phyloP scores from a whole-genome alignment of 2,329 filamentous ascomycete genomes.

The Mariannaea elegans region DNA sequence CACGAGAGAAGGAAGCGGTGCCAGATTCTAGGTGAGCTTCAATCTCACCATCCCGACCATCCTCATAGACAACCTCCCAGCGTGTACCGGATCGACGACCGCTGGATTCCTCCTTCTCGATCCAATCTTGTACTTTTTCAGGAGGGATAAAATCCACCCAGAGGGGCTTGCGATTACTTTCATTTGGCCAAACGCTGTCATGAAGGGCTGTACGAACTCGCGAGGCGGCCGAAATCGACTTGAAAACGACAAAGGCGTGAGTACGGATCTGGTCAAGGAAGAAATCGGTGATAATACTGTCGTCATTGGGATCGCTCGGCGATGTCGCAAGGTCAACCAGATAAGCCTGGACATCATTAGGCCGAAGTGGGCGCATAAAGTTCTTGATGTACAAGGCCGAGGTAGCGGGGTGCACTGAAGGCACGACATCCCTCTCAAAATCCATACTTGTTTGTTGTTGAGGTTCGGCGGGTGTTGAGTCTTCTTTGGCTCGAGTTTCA shows the following conservation, averaged over 20 bases:
- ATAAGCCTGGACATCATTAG: conserved; percentile 72
- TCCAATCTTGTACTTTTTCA: conserved; percentile 77
- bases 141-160: conserved; percentile 92
- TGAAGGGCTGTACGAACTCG: conserved; percentile 82
- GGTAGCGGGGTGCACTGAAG: conserved; percentile 76
- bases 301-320: conserved; percentile 58
- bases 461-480: conserved; percentile 12
- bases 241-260: conserved; percentile 84
- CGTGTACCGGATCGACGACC: conserved; percentile 55
- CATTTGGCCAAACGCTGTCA: conserved; percentile 83
- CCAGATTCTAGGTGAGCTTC: conserved; percentile 60
- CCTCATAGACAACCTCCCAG: conserved; percentile 80
- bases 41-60: conserved; percentile 62
- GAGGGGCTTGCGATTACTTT: conserved; percentile 82
- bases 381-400: conserved; percentile 87
- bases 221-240: conserved; percentile 73
- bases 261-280: conserved; percentile 87
- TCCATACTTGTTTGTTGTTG: conserved; percentile 41
- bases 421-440: conserved; percentile 51
- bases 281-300: conserved; percentile 69
- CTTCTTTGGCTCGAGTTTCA: neutral
- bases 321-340: conserved; percentile 74
- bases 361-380: conserved; percentile 86
- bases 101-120: conserved; percentile 69
- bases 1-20: conserved; percentile 27